phyloP scores from a whole-genome alignment of 1,139 yeast genomes.

The Candida sanyaensis region DNA sequence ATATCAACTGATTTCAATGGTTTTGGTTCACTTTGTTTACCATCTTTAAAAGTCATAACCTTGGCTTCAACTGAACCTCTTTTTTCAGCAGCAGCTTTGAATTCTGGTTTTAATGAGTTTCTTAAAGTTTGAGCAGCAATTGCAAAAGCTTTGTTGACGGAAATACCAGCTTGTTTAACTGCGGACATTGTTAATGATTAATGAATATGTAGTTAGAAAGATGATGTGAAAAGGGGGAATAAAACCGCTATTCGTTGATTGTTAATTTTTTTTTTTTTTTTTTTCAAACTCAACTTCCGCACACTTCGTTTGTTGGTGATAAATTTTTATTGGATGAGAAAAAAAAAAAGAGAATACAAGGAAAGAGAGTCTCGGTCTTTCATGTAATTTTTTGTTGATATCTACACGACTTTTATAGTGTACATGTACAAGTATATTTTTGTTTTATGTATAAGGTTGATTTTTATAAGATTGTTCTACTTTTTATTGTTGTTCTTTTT shows the following conservation, averaged over 20 bases:
- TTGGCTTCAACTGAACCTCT: slow-evolving; percentile 79
- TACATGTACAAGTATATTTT: no score
- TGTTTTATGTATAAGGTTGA: no score
- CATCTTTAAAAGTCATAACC: slow-evolving; percentile 73
- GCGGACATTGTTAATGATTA: slow-evolving; percentile 50
- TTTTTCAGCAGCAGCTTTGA: slow-evolving; percentile 72
- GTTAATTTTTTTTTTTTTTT: slow-evolving; percentile 3
- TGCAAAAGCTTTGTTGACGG: slow-evolving; percentile 88
- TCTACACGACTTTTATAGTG: no score
- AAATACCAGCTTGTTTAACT: slow-evolving; percentile 86
- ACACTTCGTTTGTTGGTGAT: background rate
- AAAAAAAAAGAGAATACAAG: background rate
- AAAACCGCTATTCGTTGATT: background rate
- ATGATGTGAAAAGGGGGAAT: background rate
- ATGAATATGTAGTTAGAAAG: background rate
- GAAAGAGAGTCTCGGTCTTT: no score
- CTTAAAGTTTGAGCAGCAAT: slow-evolving; percentile 91
- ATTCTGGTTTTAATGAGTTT: slow-evolving; percentile 84
- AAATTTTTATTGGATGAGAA: slow-evolving; percentile 7
- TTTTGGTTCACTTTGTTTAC: slow-evolving; percentile 45
- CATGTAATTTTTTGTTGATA: no score
- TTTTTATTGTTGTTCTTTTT: slow-evolving; percentile 20
- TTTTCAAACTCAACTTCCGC: background rate
- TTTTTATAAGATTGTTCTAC: background rate
- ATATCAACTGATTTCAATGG: slow-evolving; percentile 14